These are phyloP conservation scores for Creolimax fragrantissima DNA, from an alignment of 78 protist species.

Conservation along the genomic window DNA sequence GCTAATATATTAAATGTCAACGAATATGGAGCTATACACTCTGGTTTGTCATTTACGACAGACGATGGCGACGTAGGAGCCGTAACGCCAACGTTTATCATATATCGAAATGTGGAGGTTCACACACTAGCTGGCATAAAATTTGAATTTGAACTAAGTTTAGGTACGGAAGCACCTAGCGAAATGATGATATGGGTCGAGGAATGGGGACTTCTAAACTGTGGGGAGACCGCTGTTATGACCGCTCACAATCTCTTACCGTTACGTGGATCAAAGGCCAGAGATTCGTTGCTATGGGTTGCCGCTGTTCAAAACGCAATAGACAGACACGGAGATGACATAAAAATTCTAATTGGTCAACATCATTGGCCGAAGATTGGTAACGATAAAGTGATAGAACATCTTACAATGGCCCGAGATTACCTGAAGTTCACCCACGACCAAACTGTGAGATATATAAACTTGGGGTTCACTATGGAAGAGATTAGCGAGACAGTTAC, in stretches of 20 bases:
- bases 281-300: not conserved
- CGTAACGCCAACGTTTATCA: not conserved
- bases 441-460: not conserved
- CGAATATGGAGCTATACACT: not conserved
- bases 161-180: conserved; percentile 2
- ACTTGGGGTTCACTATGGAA: not conserved
- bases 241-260: not conserved
- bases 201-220: not conserved
- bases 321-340: not conserved
- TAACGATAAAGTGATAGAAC: not conserved
- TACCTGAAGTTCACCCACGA: conserved; percentile 9
- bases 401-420: not conserved
- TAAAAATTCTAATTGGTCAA: not conserved
- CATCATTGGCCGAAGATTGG: conserved; percentile 18
- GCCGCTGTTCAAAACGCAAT: not conserved
- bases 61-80: not conserved
- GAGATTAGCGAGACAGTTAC: not conserved
- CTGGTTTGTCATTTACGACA: not conserved
- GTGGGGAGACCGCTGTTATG: conserved; percentile 2
- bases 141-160: conserved; percentile 4
- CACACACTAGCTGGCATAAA: not conserved
- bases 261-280: not conserved
- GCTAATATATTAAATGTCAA: not conserved
- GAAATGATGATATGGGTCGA: conserved; percentile 16
- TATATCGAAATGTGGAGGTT: not conserved